A percentile compares a stretch with the other conserved stretches of the same genome.
Conservation (phyloP, 169 alveolate genomes). For the Cryptosporidium muris region DNA sequence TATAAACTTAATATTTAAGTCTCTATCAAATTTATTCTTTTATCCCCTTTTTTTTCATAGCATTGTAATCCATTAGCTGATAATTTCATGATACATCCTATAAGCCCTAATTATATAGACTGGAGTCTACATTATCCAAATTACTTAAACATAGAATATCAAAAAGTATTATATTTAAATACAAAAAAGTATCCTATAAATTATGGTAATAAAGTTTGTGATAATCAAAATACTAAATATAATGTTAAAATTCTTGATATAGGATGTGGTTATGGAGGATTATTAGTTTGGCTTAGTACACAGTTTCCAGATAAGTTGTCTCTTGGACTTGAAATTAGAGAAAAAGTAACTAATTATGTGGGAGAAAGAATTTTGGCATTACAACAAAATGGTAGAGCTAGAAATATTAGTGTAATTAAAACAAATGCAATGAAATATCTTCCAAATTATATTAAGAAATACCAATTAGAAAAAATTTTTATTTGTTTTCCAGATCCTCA, state of each 20-base stretch:
- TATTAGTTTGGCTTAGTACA: slow-evolving; percentile 80
- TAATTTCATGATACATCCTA: slow-evolving; percentile 81
- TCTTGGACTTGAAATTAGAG: slow-evolving; percentile 89
- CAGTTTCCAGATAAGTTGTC: slow-evolving; percentile 77
- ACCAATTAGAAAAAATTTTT: slow-evolving; percentile 84
- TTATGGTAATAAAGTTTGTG: slow-evolving; percentile 48
- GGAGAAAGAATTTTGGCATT: slow-evolving; percentile 84
- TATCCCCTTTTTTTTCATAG: slow-evolving; percentile 7
- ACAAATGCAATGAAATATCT: slow-evolving; percentile 88
- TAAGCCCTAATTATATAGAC: slow-evolving; percentile 78
- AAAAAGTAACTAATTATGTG: slow-evolving; percentile 86
- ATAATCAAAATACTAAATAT: slow-evolving; percentile 3
- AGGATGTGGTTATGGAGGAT: slow-evolving; percentile 91
- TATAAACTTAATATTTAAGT: neutral
- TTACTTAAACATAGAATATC: slow-evolving; percentile 22
- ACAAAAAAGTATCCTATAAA: slow-evolving; percentile 60
- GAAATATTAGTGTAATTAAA: slow-evolving; percentile 82
- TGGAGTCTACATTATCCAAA: slow-evolving; percentile 83
- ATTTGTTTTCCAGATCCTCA: slow-evolving; percentile 92
- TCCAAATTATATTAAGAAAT: slow-evolving; percentile 84
- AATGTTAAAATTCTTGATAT: slow-evolving; percentile 79
- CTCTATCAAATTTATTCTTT: neutral
- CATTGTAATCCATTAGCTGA: slow-evolving; percentile 89
- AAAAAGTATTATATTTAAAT: slow-evolving; percentile 45
- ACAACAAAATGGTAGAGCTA: slow-evolving; percentile 72